Evolutionary conservation across 495 filamentous ascomycete genomes (phyloP), one percentile per base, ranked within the genome.

Genomic region (Penicillium coffeae): DNA sequence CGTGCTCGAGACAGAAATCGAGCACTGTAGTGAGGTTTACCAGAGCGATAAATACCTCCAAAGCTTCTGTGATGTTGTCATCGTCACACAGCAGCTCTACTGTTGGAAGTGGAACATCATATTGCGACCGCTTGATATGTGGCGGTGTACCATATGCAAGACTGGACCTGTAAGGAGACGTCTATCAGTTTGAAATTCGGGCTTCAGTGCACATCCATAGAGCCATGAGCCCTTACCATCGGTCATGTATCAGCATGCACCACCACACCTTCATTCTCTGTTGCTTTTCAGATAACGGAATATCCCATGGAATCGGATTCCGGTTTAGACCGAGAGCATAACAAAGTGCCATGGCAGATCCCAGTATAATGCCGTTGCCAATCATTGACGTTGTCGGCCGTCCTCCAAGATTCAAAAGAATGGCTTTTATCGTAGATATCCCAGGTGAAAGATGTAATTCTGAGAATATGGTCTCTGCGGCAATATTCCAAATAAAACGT

Each of bases 81-180:
- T 30, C 25, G 10, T 30, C 10, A 10, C 25, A 10, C 10, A 30
- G 25, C 10, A 30, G 25, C 25, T 30, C 25, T 37, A 5, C 6
- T 47, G 25, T 57, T 14, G 72, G 60, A 14, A 65, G 45, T 0
- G 70, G 68, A 3, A 75, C 72, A 34, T 75, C 69, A 44, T 73
- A 72, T 25, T 72, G 65, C 2, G 54, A 38, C 12, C 59, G 55
- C 10, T 52, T 47, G 21, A 72, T 58, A 15, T 66, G 59, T 14
- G 62, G 48, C 2, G 69, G 69, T 16, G 65, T 68, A 1, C 69
- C 69, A 42, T 72, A 64, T 1, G 69, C 60, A 8, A 68, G 51
- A 40, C 69, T 70, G 30, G 62, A 67, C 69, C 69, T 70, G 38
- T 43, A 36, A 42, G 13, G 12, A 10, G 10, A 10, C 25, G 21